phyloP scores from a whole-genome alignment of 768 basidiomycete genomes.

The Kwoniella sp. region DNA sequence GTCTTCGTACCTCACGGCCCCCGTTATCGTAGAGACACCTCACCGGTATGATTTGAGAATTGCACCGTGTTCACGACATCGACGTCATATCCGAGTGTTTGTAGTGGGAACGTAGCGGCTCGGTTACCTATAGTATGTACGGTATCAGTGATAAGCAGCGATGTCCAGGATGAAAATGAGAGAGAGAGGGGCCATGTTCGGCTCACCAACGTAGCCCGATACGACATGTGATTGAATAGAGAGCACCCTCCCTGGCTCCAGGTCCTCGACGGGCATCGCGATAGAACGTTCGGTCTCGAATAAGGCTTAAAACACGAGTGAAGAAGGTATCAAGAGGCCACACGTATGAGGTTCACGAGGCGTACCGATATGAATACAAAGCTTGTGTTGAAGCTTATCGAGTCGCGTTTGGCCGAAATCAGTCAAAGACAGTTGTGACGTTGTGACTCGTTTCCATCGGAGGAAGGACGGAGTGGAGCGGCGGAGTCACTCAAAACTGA shows the following conservation, averaged over 20 bases:
- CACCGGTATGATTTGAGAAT: slow-evolving; percentile 91
- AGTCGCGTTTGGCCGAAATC: not conserved
- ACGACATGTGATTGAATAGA: slow-evolving; percentile 93
- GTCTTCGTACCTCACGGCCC: not conserved
- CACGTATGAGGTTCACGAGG: too few species aligned
- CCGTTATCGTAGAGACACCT: slow-evolving; percentile 26
- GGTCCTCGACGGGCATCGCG: not conserved
- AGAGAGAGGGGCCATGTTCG: not conserved
- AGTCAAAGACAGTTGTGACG: too few species aligned
- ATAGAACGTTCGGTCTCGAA: not conserved
- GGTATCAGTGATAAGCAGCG: not conserved
- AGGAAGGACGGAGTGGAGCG: too few species aligned
- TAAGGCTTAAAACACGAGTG: too few species aligned
- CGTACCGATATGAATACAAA: too few species aligned
- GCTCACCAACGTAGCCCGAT: slow-evolving; percentile 82
- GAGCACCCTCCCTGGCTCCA: slow-evolving; percentile 64
- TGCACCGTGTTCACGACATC: slow-evolving; percentile 94
- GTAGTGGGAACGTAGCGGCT: slow-evolving; percentile 67
- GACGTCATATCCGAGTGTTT: slow-evolving; percentile 84
- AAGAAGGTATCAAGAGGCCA: too few species aligned
- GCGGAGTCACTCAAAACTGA: too few species aligned
- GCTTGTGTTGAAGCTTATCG: too few species aligned
- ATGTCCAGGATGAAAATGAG: too few species aligned
- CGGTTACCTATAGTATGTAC: slow-evolving; percentile 54
- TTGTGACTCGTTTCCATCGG: too few species aligned